Conservation (phyloP, 2,329 filamentous ascomycete genomes). For the Apiospora phragmitis region DNA sequence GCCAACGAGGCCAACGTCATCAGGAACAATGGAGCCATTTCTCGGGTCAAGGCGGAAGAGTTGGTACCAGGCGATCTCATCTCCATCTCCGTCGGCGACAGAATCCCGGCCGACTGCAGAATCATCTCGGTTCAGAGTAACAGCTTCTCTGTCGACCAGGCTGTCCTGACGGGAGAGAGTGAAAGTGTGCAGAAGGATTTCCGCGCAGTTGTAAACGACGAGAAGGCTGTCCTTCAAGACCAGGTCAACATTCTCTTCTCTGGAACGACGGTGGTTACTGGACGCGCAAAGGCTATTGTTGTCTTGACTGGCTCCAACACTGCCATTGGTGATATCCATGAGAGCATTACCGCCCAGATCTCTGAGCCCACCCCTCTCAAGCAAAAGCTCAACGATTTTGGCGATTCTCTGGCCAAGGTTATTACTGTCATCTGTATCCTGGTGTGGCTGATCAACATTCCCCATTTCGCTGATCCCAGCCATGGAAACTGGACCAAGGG, state of each 20-base stretch:
- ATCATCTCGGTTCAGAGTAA: slow-evolving; percentile 91
- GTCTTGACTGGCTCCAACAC: slow-evolving; percentile 87
- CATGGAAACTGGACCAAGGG: slow-evolving; percentile 95
- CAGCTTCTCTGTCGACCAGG: slow-evolving; percentile 95
- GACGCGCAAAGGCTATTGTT: slow-evolving; percentile 87
- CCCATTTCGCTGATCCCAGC: slow-evolving; percentile 92
- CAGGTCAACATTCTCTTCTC: slow-evolving; percentile 98
- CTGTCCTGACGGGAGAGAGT: slow-evolving; percentile 94
- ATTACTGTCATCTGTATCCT: slow-evolving; percentile 96
- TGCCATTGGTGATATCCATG: slow-evolving; percentile 97
- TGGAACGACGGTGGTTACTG: slow-evolving; percentile 93
- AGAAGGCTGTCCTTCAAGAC: slow-evolving; percentile 91
- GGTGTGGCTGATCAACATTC: slow-evolving; percentile 98
- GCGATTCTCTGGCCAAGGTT: slow-evolving; percentile 93
- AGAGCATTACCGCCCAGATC: slow-evolving; percentile 97
- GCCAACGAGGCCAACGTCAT: slow-evolving; percentile 96
- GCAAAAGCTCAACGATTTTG: slow-evolving; percentile 98
- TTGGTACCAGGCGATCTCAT: slow-evolving; percentile 93
- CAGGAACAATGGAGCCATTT: slow-evolving; percentile 74
- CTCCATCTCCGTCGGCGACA: slow-evolving; percentile 84
- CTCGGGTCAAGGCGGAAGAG: slow-evolving; percentile 91
- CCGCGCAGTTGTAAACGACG: slow-evolving; percentile 65
- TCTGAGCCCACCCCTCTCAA: slow-evolving; percentile 96
- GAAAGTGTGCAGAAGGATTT: slow-evolving; percentile 92
- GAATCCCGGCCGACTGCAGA: slow-evolving; percentile 93